Base-by-base conservation (phyloP, 2,329 filamentous ascomycete genomes). In the Leptodontidium sp. region DNA sequence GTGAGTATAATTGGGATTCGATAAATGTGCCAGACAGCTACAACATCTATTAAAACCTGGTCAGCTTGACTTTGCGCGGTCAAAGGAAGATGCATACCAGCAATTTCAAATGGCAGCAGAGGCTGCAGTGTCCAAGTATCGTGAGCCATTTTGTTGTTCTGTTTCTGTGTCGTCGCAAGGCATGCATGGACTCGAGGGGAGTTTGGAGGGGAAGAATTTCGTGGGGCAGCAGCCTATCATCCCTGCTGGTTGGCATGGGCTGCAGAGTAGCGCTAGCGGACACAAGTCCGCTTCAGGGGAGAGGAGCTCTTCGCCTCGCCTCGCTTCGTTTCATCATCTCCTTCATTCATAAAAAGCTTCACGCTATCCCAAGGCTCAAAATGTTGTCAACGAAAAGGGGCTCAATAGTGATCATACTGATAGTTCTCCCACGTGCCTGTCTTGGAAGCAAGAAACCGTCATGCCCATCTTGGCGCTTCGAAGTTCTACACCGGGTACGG, bases 11-110 rank as follows among this genome's bases (percentile, higher is more conserved):
- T 75, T 14, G 81, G 79, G 26, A 83, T 76, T 70, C 84, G 82
- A 75, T 83, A 81, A 21, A 76, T 73, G 75, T 86, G 84, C 84
- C 84, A 86, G 68, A 77, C 63, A 68, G 70, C 70, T 24, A 78
- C 70, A 64, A 77, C 61, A 49, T 76, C 77, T 78, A 15, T 17
- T 21, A 15, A 12, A 1, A 26, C 15, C 7, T 26, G 21, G 40
- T 65, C 43, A 67, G 61, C 49, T 64, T 64, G 52, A 24, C 32
- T 8, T n/a, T 53, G 6, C 17, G 12, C 35, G 4, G 4, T 12
- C 38, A 43, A 43, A 17, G 17, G 43, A 17, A 50, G 21, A 15
- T 1, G 14, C 61, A 32, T 72, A 75, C 74, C 74, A 64, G 58
- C 45, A 35, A 73, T 47, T 40, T 70, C 70, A 24, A 71, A 61